Evolutionary conservation across 352 stramenopile genomes (phyloP).

Genomic region (Globisporangium nagaii): DNA sequence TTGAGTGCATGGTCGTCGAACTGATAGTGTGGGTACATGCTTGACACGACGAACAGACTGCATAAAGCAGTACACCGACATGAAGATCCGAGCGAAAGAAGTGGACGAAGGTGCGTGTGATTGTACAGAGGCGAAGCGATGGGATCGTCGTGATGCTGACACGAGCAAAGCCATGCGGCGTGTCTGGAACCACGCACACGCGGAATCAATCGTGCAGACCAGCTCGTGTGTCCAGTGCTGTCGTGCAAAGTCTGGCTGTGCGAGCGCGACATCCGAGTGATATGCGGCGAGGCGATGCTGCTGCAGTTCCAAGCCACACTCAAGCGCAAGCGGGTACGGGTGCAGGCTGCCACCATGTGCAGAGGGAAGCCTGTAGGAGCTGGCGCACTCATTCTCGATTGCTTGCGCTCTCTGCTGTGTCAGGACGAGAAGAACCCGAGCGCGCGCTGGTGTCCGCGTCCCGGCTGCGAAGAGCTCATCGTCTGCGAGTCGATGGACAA

Average conservation of each 20-base stretch:
- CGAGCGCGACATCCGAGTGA: constrained; percentile 26
- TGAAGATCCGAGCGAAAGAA: constrained; percentile 53
- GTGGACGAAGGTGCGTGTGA: constrained; percentile 46
- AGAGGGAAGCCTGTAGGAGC: too few relatives aligned
- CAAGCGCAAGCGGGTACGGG: constrained; percentile 54
- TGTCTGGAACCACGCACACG: neutral
- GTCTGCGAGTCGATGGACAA: constrained; percentile 37
- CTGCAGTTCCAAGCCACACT: constrained; percentile 26
- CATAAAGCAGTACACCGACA: constrained; percentile 41
- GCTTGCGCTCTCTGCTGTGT: too few relatives aligned
- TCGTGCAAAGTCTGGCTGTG: constrained; percentile 36
- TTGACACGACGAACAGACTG: constrained; percentile 22
- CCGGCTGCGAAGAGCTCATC: constrained; percentile 60
- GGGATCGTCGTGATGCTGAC: neutral
- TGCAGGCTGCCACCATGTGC: too few relatives aligned
- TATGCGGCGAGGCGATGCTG: constrained; percentile 21
- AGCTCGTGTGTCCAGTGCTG: constrained; percentile 59
- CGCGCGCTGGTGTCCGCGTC: constrained; percentile 56
- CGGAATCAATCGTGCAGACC: constrained; percentile 24
- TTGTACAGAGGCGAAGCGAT: neutral
- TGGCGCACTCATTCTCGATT: too few relatives aligned
- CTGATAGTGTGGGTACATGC: neutral
- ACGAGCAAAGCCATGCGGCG: too few relatives aligned
- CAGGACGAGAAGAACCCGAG: constrained; percentile 78
- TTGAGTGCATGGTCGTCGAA: too few relatives aligned